These are phyloP conservation scores for Hyphodiscus sp. DNA, from an alignment of 2,329 filamentous ascomycete species.

Conservation along the genomic window DNA sequence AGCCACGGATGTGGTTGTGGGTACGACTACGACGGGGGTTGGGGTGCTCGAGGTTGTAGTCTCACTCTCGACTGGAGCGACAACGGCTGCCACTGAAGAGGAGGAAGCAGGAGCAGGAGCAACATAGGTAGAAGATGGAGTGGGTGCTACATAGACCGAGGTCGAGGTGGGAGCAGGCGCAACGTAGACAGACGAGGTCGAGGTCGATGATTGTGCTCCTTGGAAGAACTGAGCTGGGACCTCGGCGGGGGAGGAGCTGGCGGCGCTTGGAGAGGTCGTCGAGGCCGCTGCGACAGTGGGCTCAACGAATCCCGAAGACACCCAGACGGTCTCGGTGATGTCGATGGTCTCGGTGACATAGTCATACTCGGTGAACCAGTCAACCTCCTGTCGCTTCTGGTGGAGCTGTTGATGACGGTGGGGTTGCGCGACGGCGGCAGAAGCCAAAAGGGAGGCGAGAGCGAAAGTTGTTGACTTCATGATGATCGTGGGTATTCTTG, in stretches of 20 bases:
- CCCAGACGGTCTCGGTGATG: slow-evolving; percentile 34
- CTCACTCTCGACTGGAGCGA: neutral
- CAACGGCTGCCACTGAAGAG: neutral
- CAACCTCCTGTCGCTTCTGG: slow-evolving; percentile 30
- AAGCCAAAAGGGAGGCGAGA: slow-evolving; percentile 25
- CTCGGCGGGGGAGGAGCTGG: slow-evolving; percentile 3
- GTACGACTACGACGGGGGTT: slow-evolving; percentile 5
- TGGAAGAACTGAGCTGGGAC: slow-evolving; percentile 19
- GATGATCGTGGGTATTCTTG: slow-evolving; percentile 11
- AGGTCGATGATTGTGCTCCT: slow-evolving; percentile 7
- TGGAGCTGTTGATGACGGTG: slow-evolving; percentile 31
- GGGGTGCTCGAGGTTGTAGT: slow-evolving; percentile 7
- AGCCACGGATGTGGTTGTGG: slow-evolving; percentile 7
- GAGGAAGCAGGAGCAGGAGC: slow-evolving; percentile 4
- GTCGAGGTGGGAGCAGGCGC: slow-evolving; percentile 4
- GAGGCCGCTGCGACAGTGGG: slow-evolving; percentile 7
- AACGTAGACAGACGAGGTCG: slow-evolving; percentile 1
- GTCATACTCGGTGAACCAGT: slow-evolving; percentile 43
- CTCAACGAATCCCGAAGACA: slow-evolving; percentile 27
- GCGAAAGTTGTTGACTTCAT: slow-evolving; percentile 32
- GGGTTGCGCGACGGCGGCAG: slow-evolving; percentile 28
- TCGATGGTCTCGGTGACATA: slow-evolving; percentile 41
- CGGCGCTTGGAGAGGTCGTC: slow-evolving; percentile 5
- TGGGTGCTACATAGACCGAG: slow-evolving; percentile 5
- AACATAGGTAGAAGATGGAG: slow-evolving; percentile 5